Evolutionary conservation across 495 filamentous ascomycete species (phyloP), one percentile per base, ranked within the genome.

Genomic region (Tetracladium marchalianum): DNA sequence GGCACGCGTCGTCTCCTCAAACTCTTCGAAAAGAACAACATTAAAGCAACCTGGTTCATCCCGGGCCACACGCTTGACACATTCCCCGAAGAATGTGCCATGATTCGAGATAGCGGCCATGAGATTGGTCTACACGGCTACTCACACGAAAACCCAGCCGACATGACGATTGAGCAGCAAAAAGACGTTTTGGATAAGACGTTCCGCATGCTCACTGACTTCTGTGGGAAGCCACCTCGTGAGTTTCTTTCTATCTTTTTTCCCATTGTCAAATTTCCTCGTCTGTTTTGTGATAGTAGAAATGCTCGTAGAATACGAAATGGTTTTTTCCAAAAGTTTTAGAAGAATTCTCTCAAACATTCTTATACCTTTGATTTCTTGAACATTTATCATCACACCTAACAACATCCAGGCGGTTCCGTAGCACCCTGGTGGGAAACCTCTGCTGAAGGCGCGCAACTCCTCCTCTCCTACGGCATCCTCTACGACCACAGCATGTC

Each of bases 21-120:
- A 50, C 61, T 90, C 1, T 85, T 88, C 59, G 70, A 79, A 7
- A 87, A 85, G 59, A 82, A 87, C 70, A 76, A 80, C 47, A 90
- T 90, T 67, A 88, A 84, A 62, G 75, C 81, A 11, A 85, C 84
- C 6, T 89, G 82, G 80, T 89, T 90, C 62, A 87, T 90, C 48
- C 85, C 84, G 0, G 85, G 84, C 0, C 85, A 90, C 61, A 81
- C 77, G 0, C 73, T 90, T 12, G 85, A 90, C 49, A 86, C 62
- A 0, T 89, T 88, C 56, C 84, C 84, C 0, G 81, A 84, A 56
- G 82, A 87, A 55, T 85, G 80, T 54, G 75, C 77, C 22, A 72
- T 76, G 66, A 71, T 90, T 24, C 70, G 80, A n/a, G 85, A 89
- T 47, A 68, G 73, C 3, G 85, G 85, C 1, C 85, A 87, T 56